Evolutionary conservation across 441 rosid species (phyloP).

Genomic region (Euphorbia schlechtendalii): DNA sequence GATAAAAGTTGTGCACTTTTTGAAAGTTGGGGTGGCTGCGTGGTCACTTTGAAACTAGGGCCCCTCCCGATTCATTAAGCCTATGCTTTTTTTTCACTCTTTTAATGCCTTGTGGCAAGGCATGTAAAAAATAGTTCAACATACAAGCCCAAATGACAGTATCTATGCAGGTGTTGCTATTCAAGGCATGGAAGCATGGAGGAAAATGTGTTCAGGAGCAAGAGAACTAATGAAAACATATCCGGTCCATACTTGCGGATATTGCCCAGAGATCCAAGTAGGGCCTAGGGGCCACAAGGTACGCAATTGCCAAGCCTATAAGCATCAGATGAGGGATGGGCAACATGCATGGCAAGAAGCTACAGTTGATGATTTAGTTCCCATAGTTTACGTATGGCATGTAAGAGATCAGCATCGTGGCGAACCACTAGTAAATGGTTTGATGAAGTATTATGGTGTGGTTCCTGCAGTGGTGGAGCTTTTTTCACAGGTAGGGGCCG

Average conservation of each 20-base stretch:
- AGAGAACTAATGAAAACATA: conserved; percentile 34
- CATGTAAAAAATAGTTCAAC: neutral
- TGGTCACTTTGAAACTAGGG: no score
- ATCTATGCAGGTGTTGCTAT: conserved; percentile 22
- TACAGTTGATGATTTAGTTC: conserved; percentile 37
- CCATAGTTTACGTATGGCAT: conserved; percentile 44
- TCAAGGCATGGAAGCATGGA: conserved; percentile 39
- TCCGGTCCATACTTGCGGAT: conserved; percentile 43
- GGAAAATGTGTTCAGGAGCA: conserved; percentile 32
- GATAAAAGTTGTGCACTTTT: no score
- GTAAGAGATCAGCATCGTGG: conserved; percentile 22
- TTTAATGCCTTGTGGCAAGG: neutral
- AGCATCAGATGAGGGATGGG: conserved; percentile 57
- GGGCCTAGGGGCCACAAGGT: conserved; percentile 48
- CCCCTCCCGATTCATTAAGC: no score
- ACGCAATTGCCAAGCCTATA: conserved; percentile 42
- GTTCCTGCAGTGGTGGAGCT: conserved; percentile 44
- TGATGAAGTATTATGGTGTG: conserved; percentile 47
- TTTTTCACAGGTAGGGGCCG: conserved; percentile 41
- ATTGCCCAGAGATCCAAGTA: conserved; percentile 44
- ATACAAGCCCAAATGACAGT: neutral
- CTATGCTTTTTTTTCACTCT: neutral
- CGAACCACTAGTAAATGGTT: conserved; percentile 27
- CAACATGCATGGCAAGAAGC: conserved; percentile 58
- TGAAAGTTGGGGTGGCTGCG: no score